These are phyloP conservation scores for Suillus decipiens DNA, from an alignment of 768 basidiomycete genomes.

Conservation along the genomic window DNA sequence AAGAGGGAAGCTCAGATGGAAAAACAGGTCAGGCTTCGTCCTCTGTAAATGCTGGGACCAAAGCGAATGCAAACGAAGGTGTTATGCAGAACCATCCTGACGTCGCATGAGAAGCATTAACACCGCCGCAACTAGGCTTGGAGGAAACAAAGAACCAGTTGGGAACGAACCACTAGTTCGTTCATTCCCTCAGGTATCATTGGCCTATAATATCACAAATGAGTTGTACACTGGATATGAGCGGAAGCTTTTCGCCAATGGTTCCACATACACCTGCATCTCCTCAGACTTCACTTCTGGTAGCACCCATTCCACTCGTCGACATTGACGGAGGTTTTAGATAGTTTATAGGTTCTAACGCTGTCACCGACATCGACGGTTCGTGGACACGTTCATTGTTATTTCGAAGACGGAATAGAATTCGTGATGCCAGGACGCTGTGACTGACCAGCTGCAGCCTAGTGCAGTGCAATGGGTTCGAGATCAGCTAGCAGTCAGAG, in stretches of 20 bases:
- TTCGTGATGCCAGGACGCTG: constrained; percentile 27
- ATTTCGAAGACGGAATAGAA: constrained; percentile 28
- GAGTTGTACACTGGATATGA: background rate
- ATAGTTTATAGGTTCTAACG: background rate
- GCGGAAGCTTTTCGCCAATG: background rate
- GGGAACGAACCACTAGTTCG: background rate
- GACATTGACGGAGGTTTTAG: background rate
- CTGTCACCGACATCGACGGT: background rate
- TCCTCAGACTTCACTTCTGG: background rate
- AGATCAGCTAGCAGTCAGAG: background rate
- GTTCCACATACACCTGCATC: background rate
- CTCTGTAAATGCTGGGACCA: too few species aligned
- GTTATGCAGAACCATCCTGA: background rate
- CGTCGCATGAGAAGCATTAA: background rate
- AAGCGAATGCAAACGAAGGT: too few species aligned
- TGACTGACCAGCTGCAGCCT: constrained; percentile 26
- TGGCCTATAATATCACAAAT: background rate
- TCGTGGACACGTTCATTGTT: constrained; percentile 13
- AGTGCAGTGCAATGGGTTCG: background rate
- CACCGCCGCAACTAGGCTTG: background rate
- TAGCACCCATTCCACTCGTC: background rate
- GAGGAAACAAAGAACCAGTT: background rate
- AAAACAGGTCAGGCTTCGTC: too few species aligned
- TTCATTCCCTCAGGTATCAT: background rate
- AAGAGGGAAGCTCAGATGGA: too few species aligned